Evolutionary conservation across 805 yeast species (phyloP).

Genomic region (Dipodascus albidus): DNA sequence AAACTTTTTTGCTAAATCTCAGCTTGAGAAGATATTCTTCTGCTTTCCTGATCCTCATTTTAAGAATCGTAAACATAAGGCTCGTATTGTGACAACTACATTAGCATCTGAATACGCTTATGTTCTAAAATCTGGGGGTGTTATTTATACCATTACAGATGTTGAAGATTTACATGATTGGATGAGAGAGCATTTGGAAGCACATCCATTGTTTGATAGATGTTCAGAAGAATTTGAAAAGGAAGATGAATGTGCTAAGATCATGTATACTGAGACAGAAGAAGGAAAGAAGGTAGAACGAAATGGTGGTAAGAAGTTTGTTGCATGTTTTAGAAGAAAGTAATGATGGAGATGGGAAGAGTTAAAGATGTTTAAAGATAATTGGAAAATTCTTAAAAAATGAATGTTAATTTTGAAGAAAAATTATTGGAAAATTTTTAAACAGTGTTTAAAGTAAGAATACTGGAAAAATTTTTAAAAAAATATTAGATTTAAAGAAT

Average conservation of each 20-base stretch:
- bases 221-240: slow-evolving; percentile 69
- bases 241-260: slow-evolving; percentile 66
- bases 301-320: slow-evolving; percentile 75
- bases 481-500: not conserved
- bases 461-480: no score
- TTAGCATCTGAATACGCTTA: slow-evolving; percentile 86
- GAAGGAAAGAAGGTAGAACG: slow-evolving; percentile 95
- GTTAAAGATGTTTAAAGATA: no score
- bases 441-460: no score
- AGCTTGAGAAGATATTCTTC: slow-evolving; percentile 83
- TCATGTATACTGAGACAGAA: slow-evolving; percentile 90
- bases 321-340: slow-evolving; percentile 59
- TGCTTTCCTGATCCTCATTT: slow-evolving; percentile 99
- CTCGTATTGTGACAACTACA: slow-evolving; percentile 86
- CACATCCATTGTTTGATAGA: slow-evolving; percentile 84
- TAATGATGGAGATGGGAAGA: not conserved
- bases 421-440: no score
- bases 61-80: slow-evolving; percentile 94
- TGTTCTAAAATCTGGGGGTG: slow-evolving; percentile 75
- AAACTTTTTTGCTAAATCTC: slow-evolving; percentile 77
- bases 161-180: slow-evolving; percentile 86
- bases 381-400: no score
- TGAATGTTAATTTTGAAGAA: no score
- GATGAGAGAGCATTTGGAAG: slow-evolving; percentile 90
- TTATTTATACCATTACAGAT: slow-evolving; percentile 90